phyloP scores from a whole-genome alignment of 2,329 filamentous ascomycete genomes.

The Colletotrichum truncatum region DNA sequence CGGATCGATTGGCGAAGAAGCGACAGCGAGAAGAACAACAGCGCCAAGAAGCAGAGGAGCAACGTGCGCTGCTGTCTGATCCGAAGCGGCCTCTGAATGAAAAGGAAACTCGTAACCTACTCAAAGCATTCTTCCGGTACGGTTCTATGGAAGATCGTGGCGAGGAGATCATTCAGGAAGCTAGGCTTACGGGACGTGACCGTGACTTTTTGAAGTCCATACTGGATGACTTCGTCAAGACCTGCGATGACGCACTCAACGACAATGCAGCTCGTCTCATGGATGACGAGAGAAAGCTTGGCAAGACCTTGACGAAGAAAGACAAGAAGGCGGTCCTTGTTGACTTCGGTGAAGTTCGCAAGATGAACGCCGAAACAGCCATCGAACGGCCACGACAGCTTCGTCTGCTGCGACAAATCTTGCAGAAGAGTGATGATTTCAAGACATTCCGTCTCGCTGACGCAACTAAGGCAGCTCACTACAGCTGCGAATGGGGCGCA shows the following conservation, averaged over 20 bases:
- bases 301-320: conserved; percentile 91
- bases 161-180: conserved; percentile 88
- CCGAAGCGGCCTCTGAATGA: conserved; percentile 90
- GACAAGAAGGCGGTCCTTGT: conserved; percentile 97
- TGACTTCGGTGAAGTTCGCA: conserved; percentile 91
- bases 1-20: conserved; percentile 73
- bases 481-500: conserved; percentile 90
- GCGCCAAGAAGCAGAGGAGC: conserved; percentile 79
- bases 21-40: conserved; percentile 72
- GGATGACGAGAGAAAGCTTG: conserved; percentile 82
- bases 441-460: conserved; percentile 87
- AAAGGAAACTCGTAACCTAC: conserved; percentile 92
- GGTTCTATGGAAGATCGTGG: conserved; percentile 89
- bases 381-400: conserved; percentile 91
- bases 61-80: conserved; percentile 78
- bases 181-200: conserved; percentile 85
- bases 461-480: conserved; percentile 90
- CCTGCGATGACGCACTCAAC: conserved; percentile 67
- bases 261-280: conserved; percentile 77
- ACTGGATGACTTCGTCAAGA: conserved; percentile 76
- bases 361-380: conserved; percentile 94
- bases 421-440: conserved; percentile 74
- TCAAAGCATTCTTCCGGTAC: conserved; percentile 89
- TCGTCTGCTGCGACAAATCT: conserved; percentile 80
- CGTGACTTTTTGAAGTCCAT: conserved; percentile 79